These are phyloP conservation scores for Hypoxylon sp. DNA, from an alignment of 2,329 filamentous ascomycete genomes.

Conservation along the genomic window DNA sequence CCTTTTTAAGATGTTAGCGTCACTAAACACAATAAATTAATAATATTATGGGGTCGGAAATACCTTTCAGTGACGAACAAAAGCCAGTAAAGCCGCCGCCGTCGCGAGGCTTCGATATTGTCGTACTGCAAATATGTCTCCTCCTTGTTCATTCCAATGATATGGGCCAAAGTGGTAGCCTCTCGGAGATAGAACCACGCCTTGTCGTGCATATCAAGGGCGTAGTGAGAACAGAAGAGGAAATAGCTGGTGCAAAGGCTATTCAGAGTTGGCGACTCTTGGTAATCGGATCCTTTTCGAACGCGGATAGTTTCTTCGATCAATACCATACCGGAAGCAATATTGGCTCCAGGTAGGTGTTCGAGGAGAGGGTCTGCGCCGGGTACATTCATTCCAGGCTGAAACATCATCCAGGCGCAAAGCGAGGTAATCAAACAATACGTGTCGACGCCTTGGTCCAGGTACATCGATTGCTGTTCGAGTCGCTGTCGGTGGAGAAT, in stretches of 20 bases:
- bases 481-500: constrained; percentile 72
- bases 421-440: constrained; percentile 77
- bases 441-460: constrained; percentile 73
- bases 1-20: constrained; percentile 55
- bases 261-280: constrained; percentile 69
- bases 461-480: constrained; percentile 70
- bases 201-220: constrained; percentile 79
- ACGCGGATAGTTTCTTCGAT: constrained; percentile 78
- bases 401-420: constrained; percentile 77
- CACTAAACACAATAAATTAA: background rate
- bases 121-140: constrained; percentile 73
- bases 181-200: constrained; percentile 87
- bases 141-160: constrained; percentile 73
- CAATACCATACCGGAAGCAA: constrained; percentile 75
- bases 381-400: constrained; percentile 76
- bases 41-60: constrained; percentile 38
- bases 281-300: constrained; percentile 73
- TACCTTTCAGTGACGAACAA: constrained; percentile 80
- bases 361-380: constrained; percentile 69
- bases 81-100: constrained; percentile 80
- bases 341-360: constrained; percentile 70
- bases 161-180: constrained; percentile 77
- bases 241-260: constrained; percentile 83
- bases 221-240: constrained; percentile 79
- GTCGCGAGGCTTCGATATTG: constrained; percentile 71